Base-by-base conservation (phyloP, 148 eudicot species). In the Dianthus caryophyllus region DNA sequence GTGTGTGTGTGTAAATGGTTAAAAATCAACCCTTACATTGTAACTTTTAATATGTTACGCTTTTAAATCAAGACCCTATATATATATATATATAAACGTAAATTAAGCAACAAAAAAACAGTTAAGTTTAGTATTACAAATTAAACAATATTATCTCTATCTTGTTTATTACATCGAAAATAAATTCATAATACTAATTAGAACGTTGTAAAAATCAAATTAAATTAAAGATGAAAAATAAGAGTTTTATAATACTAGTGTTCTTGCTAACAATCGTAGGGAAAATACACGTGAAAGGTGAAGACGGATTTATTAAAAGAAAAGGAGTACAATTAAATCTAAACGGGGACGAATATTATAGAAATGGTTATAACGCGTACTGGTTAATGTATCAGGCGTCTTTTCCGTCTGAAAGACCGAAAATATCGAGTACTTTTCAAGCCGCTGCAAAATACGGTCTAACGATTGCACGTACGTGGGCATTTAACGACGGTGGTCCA, bases 291-390 rank as follows among this genome's bases (percentile, higher is more conserved):
- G 50, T 24, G 11, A 51, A 51, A 50, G 78, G 53, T 39, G 60
- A 77, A 77, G 65, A 81, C 39, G 62, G 47, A n/a, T 84, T 84
- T 55, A 62, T 82, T n/a, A 65, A 21, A 9, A 70, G 66, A 51
- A 75, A 64, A 68, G 88, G 85, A 49, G 75, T 77, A 2, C 78
- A 82, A 29, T 77, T 90, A 12, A 58, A 68, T 59, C 18, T 76
- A 39, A 85, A 85, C 44, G 93, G 84, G 8, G 61, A 47, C 1
- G 77, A 81, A 29, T 90, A 73, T 49, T 85, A 83, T 43, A 72
- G 66, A 65, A 80, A 87, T 77, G 96, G 96, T 11, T 87, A 87
- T 72, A 87, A 90, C 71, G 79, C 96, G 16, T 90, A 90, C 29
- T 90, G 96, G 96, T 51, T 90, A 55, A 87, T 90, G 96, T 70